Percentiles rank a stretch among this genome's conserved stretches.
Evolutionary conservation across 805 yeast species (phyloP).

Genomic region (Saturnispora halmiae): DNA sequence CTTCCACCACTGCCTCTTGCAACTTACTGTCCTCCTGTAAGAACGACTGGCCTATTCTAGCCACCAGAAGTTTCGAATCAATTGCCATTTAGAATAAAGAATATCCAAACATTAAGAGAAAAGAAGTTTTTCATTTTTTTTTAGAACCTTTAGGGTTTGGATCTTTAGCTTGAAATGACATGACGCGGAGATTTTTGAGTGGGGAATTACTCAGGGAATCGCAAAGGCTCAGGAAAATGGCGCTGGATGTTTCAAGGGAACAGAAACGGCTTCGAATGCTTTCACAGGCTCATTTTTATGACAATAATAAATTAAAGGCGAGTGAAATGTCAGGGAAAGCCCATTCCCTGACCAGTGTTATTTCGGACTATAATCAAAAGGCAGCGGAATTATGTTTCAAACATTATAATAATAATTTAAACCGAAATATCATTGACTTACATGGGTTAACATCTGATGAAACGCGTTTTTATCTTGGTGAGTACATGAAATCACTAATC

Average conservation of each 20-base stretch:
- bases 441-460: slow-evolving; percentile 10
- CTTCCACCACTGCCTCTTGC: slow-evolving; percentile 29
- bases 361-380: slow-evolving; percentile 3
- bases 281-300: slow-evolving; percentile 2
- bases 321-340: slow-evolving; percentile 11
- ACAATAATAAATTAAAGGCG: slow-evolving; percentile 7
- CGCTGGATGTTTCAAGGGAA: not conserved
- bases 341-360: slow-evolving; percentile 1
- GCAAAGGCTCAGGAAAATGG: slow-evolving; percentile 1
- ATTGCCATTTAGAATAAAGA: not conserved
- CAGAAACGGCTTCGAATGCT: slow-evolving; percentile 1
- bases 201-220: not conserved
- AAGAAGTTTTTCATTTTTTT: not conserved
- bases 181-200: not conserved
- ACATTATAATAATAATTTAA: slow-evolving; percentile 7
- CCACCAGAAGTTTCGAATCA: slow-evolving; percentile 6
- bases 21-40: slow-evolving; percentile 27
- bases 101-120: not conserved
- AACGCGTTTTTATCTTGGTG: slow-evolving; percentile 11
- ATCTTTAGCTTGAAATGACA: not conserved
- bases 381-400: slow-evolving; percentile 10
- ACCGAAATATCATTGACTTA: slow-evolving; percentile 8
- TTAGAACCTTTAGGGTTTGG: not conserved
- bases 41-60: slow-evolving; percentile 11
- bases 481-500: slow-evolving; percentile 8